Conservation (phyloP, 768 basidiomycete species). For the Lyophyllum decastes region DNA sequence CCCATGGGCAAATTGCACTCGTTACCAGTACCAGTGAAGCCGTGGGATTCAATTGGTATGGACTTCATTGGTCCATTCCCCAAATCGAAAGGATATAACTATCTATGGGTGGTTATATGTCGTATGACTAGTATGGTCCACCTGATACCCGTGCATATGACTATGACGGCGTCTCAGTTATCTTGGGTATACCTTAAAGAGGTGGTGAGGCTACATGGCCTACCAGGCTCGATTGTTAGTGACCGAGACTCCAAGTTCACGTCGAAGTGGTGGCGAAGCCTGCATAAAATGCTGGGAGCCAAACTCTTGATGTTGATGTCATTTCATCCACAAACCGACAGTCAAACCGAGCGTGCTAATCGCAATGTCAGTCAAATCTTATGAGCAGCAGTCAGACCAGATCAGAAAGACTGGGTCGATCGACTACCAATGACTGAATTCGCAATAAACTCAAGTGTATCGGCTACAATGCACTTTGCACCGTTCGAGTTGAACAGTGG, state of each 20-base stretch:
- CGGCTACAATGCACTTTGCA: conserved; percentile 29
- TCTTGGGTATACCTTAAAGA: conserved; percentile 29
- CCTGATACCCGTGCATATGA: conserved; percentile 25
- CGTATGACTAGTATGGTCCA: conserved; percentile 33
- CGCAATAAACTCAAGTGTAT: conserved; percentile 32
- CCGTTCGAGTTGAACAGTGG: conserved; percentile 31
- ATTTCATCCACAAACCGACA: conserved; percentile 44
- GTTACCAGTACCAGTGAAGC: conserved; percentile 27
- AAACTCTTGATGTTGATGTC: conserved; percentile 12
- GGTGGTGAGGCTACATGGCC: conserved; percentile 29
- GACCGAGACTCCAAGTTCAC: conserved; percentile 38
- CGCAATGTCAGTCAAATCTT: conserved; percentile 30
- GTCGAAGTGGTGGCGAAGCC: conserved; percentile 30
- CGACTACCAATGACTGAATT: conserved; percentile 36
- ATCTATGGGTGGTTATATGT: conserved; percentile 32
- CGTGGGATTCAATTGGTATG: too few species aligned
- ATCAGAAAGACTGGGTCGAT: conserved; percentile 34
- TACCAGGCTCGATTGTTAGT: conserved; percentile 29
- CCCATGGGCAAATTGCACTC: conserved; percentile 30
- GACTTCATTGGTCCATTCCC: too few species aligned
- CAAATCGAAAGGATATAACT: conserved; percentile 35
- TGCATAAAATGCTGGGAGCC: conserved; percentile 25
- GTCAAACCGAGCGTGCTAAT: conserved; percentile 29
- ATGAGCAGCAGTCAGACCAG: conserved; percentile 14
- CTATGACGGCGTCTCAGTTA: conserved; percentile 18